Evolutionary conservation across 352 stramenopile genomes (phyloP).

Genomic region (Globisporangium alternatum): DNA sequence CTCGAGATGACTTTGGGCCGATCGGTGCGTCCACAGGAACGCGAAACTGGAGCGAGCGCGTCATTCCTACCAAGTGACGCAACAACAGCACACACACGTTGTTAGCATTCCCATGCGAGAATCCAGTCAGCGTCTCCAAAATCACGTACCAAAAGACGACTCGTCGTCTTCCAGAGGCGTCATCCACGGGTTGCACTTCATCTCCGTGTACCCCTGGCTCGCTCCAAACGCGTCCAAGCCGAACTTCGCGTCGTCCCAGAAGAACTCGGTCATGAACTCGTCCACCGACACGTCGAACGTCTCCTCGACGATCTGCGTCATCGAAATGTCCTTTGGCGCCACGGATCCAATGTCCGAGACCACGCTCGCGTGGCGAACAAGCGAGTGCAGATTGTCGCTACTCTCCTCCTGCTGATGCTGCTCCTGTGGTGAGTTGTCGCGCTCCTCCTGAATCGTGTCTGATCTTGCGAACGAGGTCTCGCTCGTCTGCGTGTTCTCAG

Average conservation of each 20-base stretch:
- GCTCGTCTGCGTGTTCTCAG: slow-evolving; percentile 1
- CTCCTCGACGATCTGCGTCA: slow-evolving; percentile 64
- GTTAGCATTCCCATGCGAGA: not conserved
- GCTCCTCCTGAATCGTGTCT: not conserved
- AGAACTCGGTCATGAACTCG: slow-evolving; percentile 68
- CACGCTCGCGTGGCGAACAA: slow-evolving; percentile 29
- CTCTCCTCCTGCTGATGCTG: not conserved
- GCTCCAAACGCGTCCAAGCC: slow-evolving; percentile 63
- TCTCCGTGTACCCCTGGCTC: slow-evolving; percentile 65
- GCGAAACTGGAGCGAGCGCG: slow-evolving; percentile 69
- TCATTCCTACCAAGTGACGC: slow-evolving; percentile 31
- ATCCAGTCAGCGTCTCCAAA: not conserved
- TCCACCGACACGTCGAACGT: slow-evolving; percentile 62
- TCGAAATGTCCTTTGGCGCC: slow-evolving; percentile 69
- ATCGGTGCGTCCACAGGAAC: slow-evolving; percentile 78
- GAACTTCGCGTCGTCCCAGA: slow-evolving; percentile 64
- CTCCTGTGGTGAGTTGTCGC: not conserved
- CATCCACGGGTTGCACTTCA: slow-evolving; percentile 69
- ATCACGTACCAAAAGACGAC: slow-evolving; percentile 25
- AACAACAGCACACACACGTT: not conserved
- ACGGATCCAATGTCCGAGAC: slow-evolving; percentile 62
- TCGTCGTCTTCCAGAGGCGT: slow-evolving; percentile 38
- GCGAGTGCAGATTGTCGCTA: slow-evolving; percentile 5
- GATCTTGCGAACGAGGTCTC: not conserved
- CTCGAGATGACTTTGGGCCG: slow-evolving; percentile 75